Conservation (phyloP, 169 alveolate genomes). For the Plasmodium vinckei region DNA sequence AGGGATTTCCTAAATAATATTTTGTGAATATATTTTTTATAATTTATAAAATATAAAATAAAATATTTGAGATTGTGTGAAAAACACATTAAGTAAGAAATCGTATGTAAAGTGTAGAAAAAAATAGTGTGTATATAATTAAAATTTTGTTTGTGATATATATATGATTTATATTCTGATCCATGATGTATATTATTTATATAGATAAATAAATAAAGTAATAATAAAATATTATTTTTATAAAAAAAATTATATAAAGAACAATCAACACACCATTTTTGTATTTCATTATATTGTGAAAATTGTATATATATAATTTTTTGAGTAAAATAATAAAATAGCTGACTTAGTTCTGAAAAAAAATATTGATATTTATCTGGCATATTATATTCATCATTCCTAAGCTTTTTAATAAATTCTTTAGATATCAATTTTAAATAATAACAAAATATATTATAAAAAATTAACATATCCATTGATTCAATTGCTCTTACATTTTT, state of each 20-base stretch:
- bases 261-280: conserved; percentile 77
- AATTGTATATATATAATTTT: conserved; percentile 75
- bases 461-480: conserved; percentile 73
- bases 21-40: conserved; percentile 67
- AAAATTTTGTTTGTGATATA: conserved; percentile 50
- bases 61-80: conserved; percentile 61
- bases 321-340: conserved; percentile 72
- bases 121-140: conserved; percentile 56
- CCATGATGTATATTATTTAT: conserved; percentile 72
- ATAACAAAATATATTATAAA: conserved; percentile 65
- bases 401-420: conserved; percentile 46
- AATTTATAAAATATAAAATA: conserved; percentile 70
- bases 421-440: conserved; percentile 55
- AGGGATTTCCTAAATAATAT: conserved; percentile 61
- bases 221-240: conserved; percentile 60
- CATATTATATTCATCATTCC: conserved; percentile 38
- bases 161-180: conserved; percentile 61
- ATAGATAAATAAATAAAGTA: conserved; percentile 57
- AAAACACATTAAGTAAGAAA: conserved; percentile 72
- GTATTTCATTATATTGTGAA: conserved; percentile 75
- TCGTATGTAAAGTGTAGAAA: conserved; percentile 63
- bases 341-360: conserved; percentile 37
- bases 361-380: conserved; percentile 57
- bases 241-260: conserved; percentile 62
- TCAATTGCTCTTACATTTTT: conserved; percentile 50